Evolutionary conservation across 2,329 filamentous ascomycete species (phyloP), one percentile per base, ranked within the genome.

Genomic region (Metarhizium robertsii): DNA sequence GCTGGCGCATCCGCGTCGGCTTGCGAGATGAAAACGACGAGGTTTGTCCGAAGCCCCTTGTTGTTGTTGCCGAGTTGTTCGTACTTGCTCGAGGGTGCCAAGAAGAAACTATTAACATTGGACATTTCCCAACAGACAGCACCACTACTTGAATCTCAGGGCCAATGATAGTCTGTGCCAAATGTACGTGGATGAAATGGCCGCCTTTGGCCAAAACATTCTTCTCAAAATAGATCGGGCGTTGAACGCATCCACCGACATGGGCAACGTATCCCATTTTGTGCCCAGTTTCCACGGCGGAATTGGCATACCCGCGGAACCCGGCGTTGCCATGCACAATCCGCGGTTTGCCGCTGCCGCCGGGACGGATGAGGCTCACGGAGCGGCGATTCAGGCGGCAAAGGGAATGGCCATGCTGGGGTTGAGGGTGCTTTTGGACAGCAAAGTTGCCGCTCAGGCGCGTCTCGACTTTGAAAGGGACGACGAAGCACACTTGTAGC

Each of bases 201-300:
- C 48, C 62, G 18, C 13, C 3, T 4, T 40, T 13, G 38, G 50
- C 16, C 6, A 42, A 30, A n/a, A 43, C 2, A 30, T 52, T 30
- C n/a, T 29, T 20, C 18, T 42, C 16, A 40, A 43, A 10, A 52
- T 29, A n/a, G 34, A 40, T 8, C 20, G 66, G 42, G 62, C 64
- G 2, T 61, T 74, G 52, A 60, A 61, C 7, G 65, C 61, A 6
- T 74, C 74, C 1, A 75, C 75, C 0, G 74, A 77, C 62, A 75
- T 76, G 74, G 74, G 75, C 16, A 78, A 78, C 53, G 73, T 78
- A 29, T 71, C 70, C 14, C 74, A 77, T 48, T 58, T 70, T 3
- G 64, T 72, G 5, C 75, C 75, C 1, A 71, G 71, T 2, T 71
- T 79, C 51, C 76, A 78, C 55, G 71, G 74, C 10, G 72, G 69